Evolutionary conservation across 2,329 filamentous ascomycete genomes (phyloP), one percentile per base, ranked within the genome.

Genomic region (Annulohypoxylon truncatum): DNA sequence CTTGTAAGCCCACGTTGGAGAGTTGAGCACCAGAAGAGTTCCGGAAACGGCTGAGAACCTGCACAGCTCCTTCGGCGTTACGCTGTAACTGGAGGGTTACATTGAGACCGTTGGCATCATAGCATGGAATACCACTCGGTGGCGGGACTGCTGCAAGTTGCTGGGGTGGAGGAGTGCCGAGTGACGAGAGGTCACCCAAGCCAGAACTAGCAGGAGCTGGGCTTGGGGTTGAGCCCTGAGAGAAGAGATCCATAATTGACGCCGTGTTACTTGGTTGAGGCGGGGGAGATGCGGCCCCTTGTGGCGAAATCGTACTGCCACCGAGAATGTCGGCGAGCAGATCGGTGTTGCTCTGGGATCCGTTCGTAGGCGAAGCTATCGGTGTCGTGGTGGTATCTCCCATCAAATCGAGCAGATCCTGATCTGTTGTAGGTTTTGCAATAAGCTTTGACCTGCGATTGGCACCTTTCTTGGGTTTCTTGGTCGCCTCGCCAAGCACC

Each of bases 391-490:
- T 83, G 63, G 76, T 81, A 72, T 93, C 92, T 63, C 92, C 94
- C 92, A 98, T 97, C 42, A 99, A 87, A 75, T 98, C 95, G 61
- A 99, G 85, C 70, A 97, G 88, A 74, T 98, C 95, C 77, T 97
- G 92, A 76, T 97, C 95, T 6, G 92, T 92, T 29, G 76, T 77
- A 40, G 92, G 92, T 80, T 97, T 96, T 68, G 90, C 85, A 26
- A 89, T 86, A 56, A 78, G 76, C 80, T 91, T 94, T 63, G 90
- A 89, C 77, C 90, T 92, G 72, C 93, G 89, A 77, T 92, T 93
- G 64, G 88, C 85, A 51, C 87, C 83, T 75, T 90, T 89, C 78
- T 87, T 90, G 69, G 86, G 84, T 73, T 90, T 87, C 78, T 89
- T 90, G 1, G 88, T 84, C 0, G 93, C 90, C 74, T 95, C 92